Evolutionary conservation across 768 basidiomycete species (phyloP), one percentile per base, ranked within the genome.

Genomic region (Auricularia auricula-judae): DNA sequence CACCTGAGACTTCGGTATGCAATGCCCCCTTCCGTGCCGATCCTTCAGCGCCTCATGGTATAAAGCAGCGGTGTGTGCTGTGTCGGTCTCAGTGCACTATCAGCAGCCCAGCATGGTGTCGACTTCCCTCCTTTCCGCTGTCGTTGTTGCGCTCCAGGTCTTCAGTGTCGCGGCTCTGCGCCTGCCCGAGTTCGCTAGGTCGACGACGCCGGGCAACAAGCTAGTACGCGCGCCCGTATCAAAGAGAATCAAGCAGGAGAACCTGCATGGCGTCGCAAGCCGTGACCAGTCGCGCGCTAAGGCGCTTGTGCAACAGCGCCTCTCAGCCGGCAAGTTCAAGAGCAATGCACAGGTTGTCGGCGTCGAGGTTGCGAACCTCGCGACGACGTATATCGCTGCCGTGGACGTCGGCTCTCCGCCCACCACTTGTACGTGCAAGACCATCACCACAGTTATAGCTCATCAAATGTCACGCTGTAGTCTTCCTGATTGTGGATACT

Each of bases 351-450:
- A 51, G 21, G 47, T 51, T 21, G 21, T 51, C 47, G 47, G 47
- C 47, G 47, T 51, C 18, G 47, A 51, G 47, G 35, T 65, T 61
- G 36, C 59, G 21, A 82, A 59, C 56, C 14, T 29, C 14, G 56
- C 23, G 16, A 35, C 34, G 29, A 33, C 81, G n/a, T 86, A 86
- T 70, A 82, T 80, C 5, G 74, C 78, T 65, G 68, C 77, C 16
- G 80, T 86, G 47, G 79, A 79, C 61, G 77, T 87, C 23, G 84
- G 84, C 8, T 75, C 69, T 59, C 84, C 84, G 5, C 69, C 81
- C 2, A 81, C 80, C 2, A 66, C 76, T 84, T 79, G 21, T 53
- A 33, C 34, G 2, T 43, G 51, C 36, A 4, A 5, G 14, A 29
- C 29, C 29, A 29, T 29, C 29, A 29, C 29, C 29, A 29, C 29